Base-by-base conservation (phyloP, 2,329 filamentous ascomycete species). In the Tolypocladium ophioglossoides region DNA sequence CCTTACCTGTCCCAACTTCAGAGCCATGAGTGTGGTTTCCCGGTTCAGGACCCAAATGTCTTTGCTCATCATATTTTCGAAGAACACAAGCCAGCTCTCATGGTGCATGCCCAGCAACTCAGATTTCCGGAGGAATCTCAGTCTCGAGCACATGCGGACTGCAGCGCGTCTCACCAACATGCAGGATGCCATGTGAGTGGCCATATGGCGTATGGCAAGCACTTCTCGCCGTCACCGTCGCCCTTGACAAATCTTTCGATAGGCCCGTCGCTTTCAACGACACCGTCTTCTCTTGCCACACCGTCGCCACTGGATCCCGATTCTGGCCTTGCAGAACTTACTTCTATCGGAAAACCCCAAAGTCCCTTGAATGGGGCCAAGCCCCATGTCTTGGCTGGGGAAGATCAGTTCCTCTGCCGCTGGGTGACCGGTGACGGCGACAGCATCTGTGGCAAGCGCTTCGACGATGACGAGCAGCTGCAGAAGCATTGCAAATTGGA, bases 401-500 rank as follows among this genome's bases (percentile, higher is more conserved):
- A 63, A 2, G 59, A 64, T 24, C 62, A 68, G 50, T 66, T 64
- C 47, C 55, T 55, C 10, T 74, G 72, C 55, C 64, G 61, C 24
- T 74, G 71, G 72, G 55, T 61, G 4, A 52, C 57, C 7, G 66
- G 62, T 2, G 51, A 57, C 10, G 56, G 47, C 7, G 52, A 30
- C n/a, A 7, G 44, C 41, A 52, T 67, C 11, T 75, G 72, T 52
- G 64, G 61, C 10, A 57, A 64, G 48, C 61, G 62, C 1, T 79
- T 78, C 57, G 62, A 64, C 1, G 68, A 72, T 30, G 70, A 78
- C 18, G 72, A 77, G 49, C 72, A 74, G 5, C 70, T 85, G 37
- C 81, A 84, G 59, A 67, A 71, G 22, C 82, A 85, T 62, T 74
- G 80, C 56, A 76, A 77, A 24, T 63, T 72, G 12, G 65, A 66